Evolutionary conservation across 192 early-diverging fungal genomes (phyloP), one percentile per base, ranked within the genome.

Genomic region (Rhizoclosmatium globosum): DNA sequence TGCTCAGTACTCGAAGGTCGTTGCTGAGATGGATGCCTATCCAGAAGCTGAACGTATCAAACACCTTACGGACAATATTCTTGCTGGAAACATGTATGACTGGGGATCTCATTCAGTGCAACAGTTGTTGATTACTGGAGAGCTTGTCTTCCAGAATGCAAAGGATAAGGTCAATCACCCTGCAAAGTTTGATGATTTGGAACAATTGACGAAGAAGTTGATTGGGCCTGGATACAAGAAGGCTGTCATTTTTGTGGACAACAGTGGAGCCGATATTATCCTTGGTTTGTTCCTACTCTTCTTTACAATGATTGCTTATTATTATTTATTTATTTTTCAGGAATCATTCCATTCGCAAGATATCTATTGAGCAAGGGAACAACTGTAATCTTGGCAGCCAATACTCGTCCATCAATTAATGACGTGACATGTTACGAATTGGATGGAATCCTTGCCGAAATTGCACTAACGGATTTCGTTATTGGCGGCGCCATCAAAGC

Each of bases 41-140:
- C 13, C 21, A 1, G 81, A 86, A 56, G n/a, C 42, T 9, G 78
- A 74, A 19, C 73, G 77, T 47, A 38, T 93, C 47, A 83, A 76
- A 23, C 47, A 77, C 50, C 76, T 95, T 50, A 64, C 94, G 64
- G 85, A 87, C 42, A 93, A 95, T 76, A 87, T 93, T 38, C 78
- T 95, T 65, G 92, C 93, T 7, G 82, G 94, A 31, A 95, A 95
- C 81, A 95, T 95, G 94, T 95, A 91, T 64, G 94, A 95, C 83
- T 95, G 94, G 94, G 89, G 94, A 2, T 87, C 92, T 1, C 82
- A 85, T 41, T 80, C 83, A 43, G 84, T 95, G 47, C 86, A 89
- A 17, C 85, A 88, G 47, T 79, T 88, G 85, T 75, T 95, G 42
- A 82, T 80, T 17, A 79, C 71, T 3, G 92, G 92, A 19, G 81